These are phyloP conservation scores for Phytophthora vignae DNA, from an alignment of 352 stramenopile species.

Conservation along the genomic window DNA sequence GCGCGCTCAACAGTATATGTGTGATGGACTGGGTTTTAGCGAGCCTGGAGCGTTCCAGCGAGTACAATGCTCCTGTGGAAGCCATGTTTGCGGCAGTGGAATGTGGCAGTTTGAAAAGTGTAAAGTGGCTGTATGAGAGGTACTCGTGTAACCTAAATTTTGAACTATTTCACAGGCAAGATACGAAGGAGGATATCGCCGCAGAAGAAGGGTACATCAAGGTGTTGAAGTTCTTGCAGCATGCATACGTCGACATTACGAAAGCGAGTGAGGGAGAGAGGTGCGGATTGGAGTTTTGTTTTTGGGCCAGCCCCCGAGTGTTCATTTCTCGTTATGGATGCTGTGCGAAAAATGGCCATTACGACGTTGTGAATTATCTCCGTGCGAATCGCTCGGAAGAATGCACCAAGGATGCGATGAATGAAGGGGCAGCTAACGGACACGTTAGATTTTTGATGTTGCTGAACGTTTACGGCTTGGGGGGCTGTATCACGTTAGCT, in stretches of 20 bases:
- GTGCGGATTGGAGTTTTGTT: background rate
- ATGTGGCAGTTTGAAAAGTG: background rate
- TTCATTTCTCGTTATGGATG: background rate
- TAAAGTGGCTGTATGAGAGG: background rate
- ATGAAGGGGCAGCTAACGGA: background rate
- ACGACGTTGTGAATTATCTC: slow-evolving; percentile 2
- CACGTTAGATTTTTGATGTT: background rate
- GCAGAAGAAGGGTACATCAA: background rate
- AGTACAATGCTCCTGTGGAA: background rate
- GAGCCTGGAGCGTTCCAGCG: background rate
- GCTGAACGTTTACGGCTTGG: background rate
- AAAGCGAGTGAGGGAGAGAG: background rate
- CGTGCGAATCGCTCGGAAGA: slow-evolving; percentile 1
- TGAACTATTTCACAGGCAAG: background rate
- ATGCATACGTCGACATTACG: background rate
- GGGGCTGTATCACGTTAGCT: background rate
- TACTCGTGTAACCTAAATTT: background rate
- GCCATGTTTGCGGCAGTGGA: background rate
- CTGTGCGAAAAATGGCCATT: background rate
- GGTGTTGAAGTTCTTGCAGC: background rate
- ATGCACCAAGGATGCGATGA: slow-evolving; percentile 1
- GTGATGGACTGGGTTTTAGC: background rate
- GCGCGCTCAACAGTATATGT: background rate
- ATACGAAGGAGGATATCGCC: background rate
- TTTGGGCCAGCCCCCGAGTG: background rate